Conservation (phyloP, 2,329 filamentous ascomycete genomes). For the Bipolaris gigantea region DNA sequence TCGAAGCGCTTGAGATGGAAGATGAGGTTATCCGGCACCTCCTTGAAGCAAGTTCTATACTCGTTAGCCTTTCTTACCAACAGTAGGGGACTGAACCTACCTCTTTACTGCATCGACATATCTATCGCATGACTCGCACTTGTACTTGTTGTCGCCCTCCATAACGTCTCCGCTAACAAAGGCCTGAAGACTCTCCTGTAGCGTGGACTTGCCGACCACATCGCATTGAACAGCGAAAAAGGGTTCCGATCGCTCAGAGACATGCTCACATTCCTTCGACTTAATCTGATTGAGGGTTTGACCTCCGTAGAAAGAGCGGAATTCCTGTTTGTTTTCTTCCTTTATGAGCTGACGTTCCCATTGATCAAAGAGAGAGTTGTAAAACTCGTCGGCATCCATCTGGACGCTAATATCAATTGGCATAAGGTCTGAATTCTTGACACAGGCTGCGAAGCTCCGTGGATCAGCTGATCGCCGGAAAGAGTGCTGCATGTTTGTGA, state of each 20-base stretch:
- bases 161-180: conserved; percentile 96
- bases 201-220: conserved; percentile 83
- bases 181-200: conserved; percentile 88
- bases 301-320: conserved; percentile 87
- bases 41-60: conserved; percentile 79
- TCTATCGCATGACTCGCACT: conserved; percentile 84
- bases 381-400: conserved; percentile 99
- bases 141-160: conserved; percentile 98
- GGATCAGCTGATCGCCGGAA: conserved; percentile 75
- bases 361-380: conserved; percentile 87
- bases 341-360: conserved; percentile 80
- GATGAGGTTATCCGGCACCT: conserved; percentile 90
- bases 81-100: conserved; percentile 44
- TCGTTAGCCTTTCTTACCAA: conserved; percentile 15
- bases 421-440: conserved; percentile 80
- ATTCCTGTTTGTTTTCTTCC: conserved; percentile 67
- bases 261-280: conserved; percentile 90
- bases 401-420: conserved; percentile 85
- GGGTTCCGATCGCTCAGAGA: conserved; percentile 85
- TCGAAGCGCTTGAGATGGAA: conserved; percentile 92
- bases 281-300: conserved; percentile 93
- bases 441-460: conserved; percentile 68
- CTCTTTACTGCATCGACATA: conserved; percentile 88
- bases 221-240: conserved; percentile 96
- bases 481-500: conserved; percentile 83